Base-by-base conservation (phyloP, 2,329 filamentous ascomycete species). In the Fusarium siculi region DNA sequence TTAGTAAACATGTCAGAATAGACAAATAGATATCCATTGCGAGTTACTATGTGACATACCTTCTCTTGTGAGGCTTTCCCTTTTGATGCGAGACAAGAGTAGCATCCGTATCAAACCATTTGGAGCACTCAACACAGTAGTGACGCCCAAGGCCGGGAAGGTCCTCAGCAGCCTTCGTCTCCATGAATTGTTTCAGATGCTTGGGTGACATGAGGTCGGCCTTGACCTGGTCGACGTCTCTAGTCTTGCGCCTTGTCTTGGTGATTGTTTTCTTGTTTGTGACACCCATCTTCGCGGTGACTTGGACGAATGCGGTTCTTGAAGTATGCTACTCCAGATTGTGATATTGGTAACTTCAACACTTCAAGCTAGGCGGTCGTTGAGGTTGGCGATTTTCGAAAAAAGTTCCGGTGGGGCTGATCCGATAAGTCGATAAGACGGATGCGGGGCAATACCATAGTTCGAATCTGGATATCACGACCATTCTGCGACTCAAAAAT, bases 101-200 rank as follows among this genome's bases (percentile, higher is more conserved):
- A 77, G 88, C 82, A 74, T 96, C 93, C 55, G 91, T 93, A 82
- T 98, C 96, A 81, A 97, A 98, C 92, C 94, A 98, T 85, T 97
- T 98, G 72, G 96, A 93, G 82, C 96, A 99, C 83, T 97, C 93
- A 21, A 93, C 87, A 82, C 96, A 99, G 83, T 98, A 98, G 81
- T 92, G 92, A 76, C 90, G 88, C 32, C 96, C 96, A 54, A 98
- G 87, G 0, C 91, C 96, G 7, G 96, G 96, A 40, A 98, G 87
- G 78, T 98, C 96, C 80, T 98, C 96, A 28, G 89, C 84, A 10
- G 92, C 90, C 80, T 97, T 97, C 47, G 91, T 90, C 55, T 91
- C 88, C 80, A 95, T 93, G 86, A 92, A 95, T 74, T 93, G 90
- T 52, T 90, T 85, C 39, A 99, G 90, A 80, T 98, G 95, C 81